Base-by-base conservation (phyloP, 1,284 basidiomycete species). In the Rhodofomes roseus region DNA sequence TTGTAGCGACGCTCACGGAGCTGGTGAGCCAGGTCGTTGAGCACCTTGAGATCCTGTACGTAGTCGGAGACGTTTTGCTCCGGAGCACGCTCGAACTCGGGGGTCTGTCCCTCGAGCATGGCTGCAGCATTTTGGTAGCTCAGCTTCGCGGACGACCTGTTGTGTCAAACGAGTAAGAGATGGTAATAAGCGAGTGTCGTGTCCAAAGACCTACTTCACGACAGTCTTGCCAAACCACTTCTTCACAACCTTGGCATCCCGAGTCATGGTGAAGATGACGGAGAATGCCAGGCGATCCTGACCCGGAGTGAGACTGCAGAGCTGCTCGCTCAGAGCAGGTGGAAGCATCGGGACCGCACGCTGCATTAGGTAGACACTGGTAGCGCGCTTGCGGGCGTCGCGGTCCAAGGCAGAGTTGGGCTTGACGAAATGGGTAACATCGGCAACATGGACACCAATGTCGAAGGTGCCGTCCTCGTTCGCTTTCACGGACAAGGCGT, bases 261-360 rank as follows among this genome's bases (percentile, higher is more conserved):
- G 79, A 58, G 89, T 90, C 77, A 98, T 82, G 4, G 91, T 96
- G 73, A 98, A 96, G 65, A 94, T 76, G 57, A 88, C 85, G 8
- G 93, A 91, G 80, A 98, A 97, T 2, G 95, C 84, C 50, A 99
- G 83, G 59, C 96, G 89, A 63, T 98, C 96, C 64, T 87, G 82
- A 18, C 88, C 89, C 6, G 95, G 93, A 48, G 88, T 82, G 55
- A 99, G 83, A 76, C 93, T 96, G 79, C 97, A 99, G 23, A 96
- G 81, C 69, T 96, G 87, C 73, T 98, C 95, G 69, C 90, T 92
- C 41, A 99, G 79, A 11, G 87, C 81, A 27, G 95, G 94, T 1
- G 96, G 96, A 6, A 99, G 81, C 96, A 99, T 99, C 0, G 96
- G 95, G 11, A 98, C 95, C 31, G 92, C 87, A 50, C 95, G 88